phyloP scores from a whole-genome alignment of 2,329 filamentous ascomycete species.

The Ophiostoma ips region DNA sequence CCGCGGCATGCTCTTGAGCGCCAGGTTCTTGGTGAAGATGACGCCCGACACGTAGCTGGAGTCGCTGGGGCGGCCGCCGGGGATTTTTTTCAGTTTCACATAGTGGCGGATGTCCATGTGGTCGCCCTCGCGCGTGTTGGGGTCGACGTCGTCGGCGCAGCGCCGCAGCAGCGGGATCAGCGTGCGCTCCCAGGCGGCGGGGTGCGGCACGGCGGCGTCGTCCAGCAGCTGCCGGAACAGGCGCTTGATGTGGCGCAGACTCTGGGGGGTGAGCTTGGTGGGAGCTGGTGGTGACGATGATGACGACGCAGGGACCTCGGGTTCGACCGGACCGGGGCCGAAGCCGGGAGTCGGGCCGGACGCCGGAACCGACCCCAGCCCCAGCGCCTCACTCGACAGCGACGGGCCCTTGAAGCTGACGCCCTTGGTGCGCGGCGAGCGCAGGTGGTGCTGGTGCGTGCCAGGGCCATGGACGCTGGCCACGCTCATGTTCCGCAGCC shows the following conservation, averaged over 20 bases:
- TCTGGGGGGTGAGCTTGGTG: slow-evolving; percentile 67
- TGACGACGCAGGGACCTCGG: no score
- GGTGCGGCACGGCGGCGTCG: slow-evolving; percentile 60
- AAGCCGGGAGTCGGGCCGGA: no score
- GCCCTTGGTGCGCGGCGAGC: slow-evolving; percentile 56
- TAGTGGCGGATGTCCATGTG: slow-evolving; percentile 97
- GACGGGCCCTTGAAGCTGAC: slow-evolving; percentile 42
- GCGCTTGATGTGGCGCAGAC: slow-evolving; percentile 74
- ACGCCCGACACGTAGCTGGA: slow-evolving; percentile 95
- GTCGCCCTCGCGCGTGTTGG: slow-evolving; percentile 78
- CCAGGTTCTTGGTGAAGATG: slow-evolving; percentile 94
- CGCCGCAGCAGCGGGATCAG: slow-evolving; percentile 79
- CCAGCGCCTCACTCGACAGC: slow-evolving; percentile 36
- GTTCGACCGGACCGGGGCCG: no score
- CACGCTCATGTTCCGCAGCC: slow-evolving; percentile 72
- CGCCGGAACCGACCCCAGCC: slow-evolving; percentile 17
- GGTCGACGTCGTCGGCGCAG: slow-evolving; percentile 88
- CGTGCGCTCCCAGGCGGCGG: slow-evolving; percentile 74
- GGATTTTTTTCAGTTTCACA: slow-evolving; percentile 93
- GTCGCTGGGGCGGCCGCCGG: slow-evolving; percentile 76
- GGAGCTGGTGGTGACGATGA: neutral
- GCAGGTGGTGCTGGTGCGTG: slow-evolving; percentile 47
- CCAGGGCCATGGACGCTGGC: slow-evolving; percentile 51
- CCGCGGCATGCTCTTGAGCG: slow-evolving; percentile 89
- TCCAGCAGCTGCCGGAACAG: slow-evolving; percentile 71